phyloP scores from a whole-genome alignment of 768 basidiomycete genomes.

The Panus rudis region DNA sequence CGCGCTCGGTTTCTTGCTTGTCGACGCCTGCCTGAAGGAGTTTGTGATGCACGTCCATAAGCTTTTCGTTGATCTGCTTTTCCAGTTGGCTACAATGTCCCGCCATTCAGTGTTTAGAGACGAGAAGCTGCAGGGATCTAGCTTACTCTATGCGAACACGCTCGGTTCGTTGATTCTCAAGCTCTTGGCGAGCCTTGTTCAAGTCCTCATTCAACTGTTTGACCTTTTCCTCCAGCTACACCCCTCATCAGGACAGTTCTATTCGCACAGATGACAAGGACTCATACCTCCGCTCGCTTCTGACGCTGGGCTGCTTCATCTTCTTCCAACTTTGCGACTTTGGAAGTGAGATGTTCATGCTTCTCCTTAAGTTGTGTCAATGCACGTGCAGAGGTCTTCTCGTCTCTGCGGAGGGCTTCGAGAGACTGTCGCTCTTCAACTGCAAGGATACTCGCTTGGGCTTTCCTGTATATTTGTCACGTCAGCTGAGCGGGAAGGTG shows the following conservation, averaged over 20 bases:
- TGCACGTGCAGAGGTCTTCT: constrained; percentile 63
- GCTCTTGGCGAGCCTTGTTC: constrained; percentile 60
- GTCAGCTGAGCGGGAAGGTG: constrained; percentile 10
- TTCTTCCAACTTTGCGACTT: constrained; percentile 45
- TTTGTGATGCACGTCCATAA: constrained; percentile 74
- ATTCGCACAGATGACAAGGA: constrained; percentile 1
- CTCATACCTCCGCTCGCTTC: constrained; percentile 46
- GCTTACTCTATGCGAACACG: constrained; percentile 69
- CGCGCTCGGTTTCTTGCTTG: constrained; percentile 78
- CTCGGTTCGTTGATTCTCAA: constrained; percentile 84
- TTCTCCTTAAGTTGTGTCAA: constrained; percentile 63
- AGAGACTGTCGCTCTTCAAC: constrained; percentile 84
- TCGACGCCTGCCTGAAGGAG: constrained; percentile 89
- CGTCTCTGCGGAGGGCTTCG: constrained; percentile 74
- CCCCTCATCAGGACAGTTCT: background rate
- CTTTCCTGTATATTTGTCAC: constrained; percentile 48
- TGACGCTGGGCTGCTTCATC: constrained; percentile 43
- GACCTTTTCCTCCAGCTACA: constrained; percentile 57
- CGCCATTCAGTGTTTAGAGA: background rate
- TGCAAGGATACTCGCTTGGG: constrained; percentile 68
- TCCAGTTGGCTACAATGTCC: constrained; percentile 67
- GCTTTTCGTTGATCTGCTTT: constrained; percentile 86
- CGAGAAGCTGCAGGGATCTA: background rate
- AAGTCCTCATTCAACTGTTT: constrained; percentile 52
- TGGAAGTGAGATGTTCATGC: constrained; percentile 56